phyloP scores from a whole-genome alignment of 805 yeast genomes.

The Starmerella cellae region DNA sequence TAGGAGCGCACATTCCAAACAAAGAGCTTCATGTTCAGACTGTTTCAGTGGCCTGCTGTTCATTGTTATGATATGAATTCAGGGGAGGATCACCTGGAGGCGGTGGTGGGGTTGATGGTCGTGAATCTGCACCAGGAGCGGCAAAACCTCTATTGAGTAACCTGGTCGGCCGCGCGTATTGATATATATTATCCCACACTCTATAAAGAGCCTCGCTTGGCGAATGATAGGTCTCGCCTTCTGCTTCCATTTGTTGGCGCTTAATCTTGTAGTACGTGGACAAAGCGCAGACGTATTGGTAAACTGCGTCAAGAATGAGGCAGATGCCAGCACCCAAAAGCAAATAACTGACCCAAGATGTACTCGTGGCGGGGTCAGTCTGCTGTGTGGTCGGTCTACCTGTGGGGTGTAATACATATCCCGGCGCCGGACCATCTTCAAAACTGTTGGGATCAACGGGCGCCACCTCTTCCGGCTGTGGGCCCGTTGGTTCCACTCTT shows the following conservation, averaged over 20 bases:
- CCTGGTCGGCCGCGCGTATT: not conserved
- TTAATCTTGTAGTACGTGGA: not conserved
- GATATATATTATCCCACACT: not conserved
- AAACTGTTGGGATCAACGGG: constrained; percentile 48
- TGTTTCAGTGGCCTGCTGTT: not conserved
- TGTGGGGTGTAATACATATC: constrained; percentile 18
- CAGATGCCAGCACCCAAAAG: not conserved
- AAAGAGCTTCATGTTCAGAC: too few relatives aligned
- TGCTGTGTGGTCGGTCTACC: constrained; percentile 6
- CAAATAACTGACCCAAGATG: not conserved
- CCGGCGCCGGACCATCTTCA: constrained; percentile 27
- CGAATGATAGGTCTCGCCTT: not conserved
- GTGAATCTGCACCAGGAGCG: not conserved
- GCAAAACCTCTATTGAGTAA: not conserved
- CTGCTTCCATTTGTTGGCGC: not conserved
- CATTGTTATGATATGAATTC: not conserved
- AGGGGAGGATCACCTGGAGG: not conserved
- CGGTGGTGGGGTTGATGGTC: not conserved
- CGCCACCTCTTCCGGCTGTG: constrained; percentile 32
- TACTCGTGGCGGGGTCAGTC: too few relatives aligned
- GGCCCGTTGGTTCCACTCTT: constrained; percentile 21
- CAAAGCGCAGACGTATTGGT: not conserved
- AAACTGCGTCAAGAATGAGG: not conserved
- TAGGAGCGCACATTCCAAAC: too few relatives aligned
- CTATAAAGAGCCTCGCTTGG: not conserved